phyloP scores from a whole-genome alignment of 345 rosid genomes.

The Euclidium syriacum region DNA sequence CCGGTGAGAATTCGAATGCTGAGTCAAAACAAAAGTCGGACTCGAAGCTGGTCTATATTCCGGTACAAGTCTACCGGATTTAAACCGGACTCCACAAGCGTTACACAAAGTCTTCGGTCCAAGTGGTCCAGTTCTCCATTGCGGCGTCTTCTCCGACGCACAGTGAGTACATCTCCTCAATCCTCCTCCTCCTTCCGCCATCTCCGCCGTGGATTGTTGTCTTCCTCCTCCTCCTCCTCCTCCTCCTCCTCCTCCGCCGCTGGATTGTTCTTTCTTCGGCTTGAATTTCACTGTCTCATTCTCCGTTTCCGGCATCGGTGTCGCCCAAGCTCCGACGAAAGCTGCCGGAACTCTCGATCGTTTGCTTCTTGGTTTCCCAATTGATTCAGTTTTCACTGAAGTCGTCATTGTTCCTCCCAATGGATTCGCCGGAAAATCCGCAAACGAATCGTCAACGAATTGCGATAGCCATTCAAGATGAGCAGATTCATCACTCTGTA shows the following conservation, averaged over 20 bases:
- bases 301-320: slow-evolving; percentile 18
- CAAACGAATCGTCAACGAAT: slow-evolving; percentile 71
- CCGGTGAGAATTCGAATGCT: slow-evolving; percentile 81
- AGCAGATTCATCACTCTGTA: slow-evolving; percentile 73
- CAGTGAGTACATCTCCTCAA: slow-evolving; percentile 66
- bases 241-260: slow-evolving; percentile 28
- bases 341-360: slow-evolving; percentile 39
- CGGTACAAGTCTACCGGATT: slow-evolving; percentile 76
- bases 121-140: slow-evolving; percentile 78
- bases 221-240: slow-evolving; percentile 34
- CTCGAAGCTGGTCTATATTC: slow-evolving; percentile 82
- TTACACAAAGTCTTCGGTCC: slow-evolving; percentile 80
- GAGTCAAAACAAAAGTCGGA: slow-evolving; percentile 70
- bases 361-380: slow-evolving; percentile 49
- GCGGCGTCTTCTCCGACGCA: slow-evolving; percentile 81
- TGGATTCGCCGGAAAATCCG: slow-evolving; percentile 46
- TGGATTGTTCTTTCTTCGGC: slow-evolving; percentile 32
- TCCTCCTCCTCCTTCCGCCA: slow-evolving; percentile 21
- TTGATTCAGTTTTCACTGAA: slow-evolving; percentile 29
- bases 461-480: slow-evolving; percentile 82
- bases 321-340: slow-evolving; percentile 33
- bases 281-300: slow-evolving; percentile 26
- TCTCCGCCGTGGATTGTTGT: slow-evolving; percentile 9
- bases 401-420: slow-evolving; percentile 31
- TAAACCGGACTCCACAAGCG: slow-evolving; percentile 79